Evolutionary conservation across 371 early-diverging fungal genomes (phyloP), one percentile per base, ranked within the genome.

Genomic region (Rhizopus stolonifer): DNA sequence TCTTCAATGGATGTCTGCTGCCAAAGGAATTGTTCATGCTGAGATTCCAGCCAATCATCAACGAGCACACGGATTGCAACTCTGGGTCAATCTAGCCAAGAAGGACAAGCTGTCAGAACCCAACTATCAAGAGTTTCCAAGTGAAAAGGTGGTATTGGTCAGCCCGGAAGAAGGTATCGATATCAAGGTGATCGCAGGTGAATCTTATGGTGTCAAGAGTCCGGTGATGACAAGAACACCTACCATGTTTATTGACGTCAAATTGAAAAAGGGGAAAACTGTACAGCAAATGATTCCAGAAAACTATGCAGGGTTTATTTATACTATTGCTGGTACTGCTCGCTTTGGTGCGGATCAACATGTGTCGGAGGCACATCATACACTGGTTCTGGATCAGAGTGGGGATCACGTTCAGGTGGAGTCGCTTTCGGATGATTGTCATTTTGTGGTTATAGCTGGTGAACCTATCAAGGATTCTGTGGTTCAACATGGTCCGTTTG

Each of bases 31-130:
- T 42, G 75, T 92, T 4, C 92, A 91, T 60, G 81, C 86, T 38
- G 91, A 91, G 56, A 86, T 89, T 68, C 91, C 89, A 6, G 70
- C 70, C 6, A 75, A 11, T 25, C 53, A 66, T 14, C 56, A 52
- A 3, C 56, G 64, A 10, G 70, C 75, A 0, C 82, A 82, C 33
- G 91, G 91, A 9, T 74, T 93, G 22, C 92, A 92, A 58, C 80
- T 92, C 33, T 94, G 92, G 90, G 84, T 92, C 66, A 93, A 92
- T 60, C 76, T 92, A 8, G 83, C 93, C 2, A 74, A 72, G 14
- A 81, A 81, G n/a, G n/a, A 88, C 69, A 94, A 94, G 76, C 76
- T 88, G 77, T 70, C 78, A 15, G 76, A 81, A 23, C 92, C 92
- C 2, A 73, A 73, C 32, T 92, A 92, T 56, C 91, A 92, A 65